These are phyloP conservation scores for Rhytidiadelphus loreus DNA, from an alignment of 225 moss, liverwort and hornwort genomes.

Conservation along the genomic window DNA sequence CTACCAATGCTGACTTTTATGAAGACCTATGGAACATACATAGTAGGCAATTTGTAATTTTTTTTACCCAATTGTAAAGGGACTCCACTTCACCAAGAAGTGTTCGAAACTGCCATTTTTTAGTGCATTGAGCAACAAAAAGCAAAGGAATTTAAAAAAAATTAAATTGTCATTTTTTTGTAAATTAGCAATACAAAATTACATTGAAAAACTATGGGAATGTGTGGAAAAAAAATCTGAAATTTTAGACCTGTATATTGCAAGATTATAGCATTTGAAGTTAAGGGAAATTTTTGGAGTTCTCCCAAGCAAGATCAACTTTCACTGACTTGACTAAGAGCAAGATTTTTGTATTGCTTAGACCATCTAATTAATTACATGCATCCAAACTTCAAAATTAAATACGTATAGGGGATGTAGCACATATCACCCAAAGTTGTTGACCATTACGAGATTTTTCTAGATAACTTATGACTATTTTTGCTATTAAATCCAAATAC, in stretches of 20 bases:
- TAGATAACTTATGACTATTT: background rate
- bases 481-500: background rate
- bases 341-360: background rate
- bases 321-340: background rate
- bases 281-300: rapidly evolving
- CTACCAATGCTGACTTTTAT: background rate
- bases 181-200: background rate
- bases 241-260: background rate
- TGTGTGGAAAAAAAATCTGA: background rate
- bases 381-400: background rate
- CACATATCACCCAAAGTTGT: background rate
- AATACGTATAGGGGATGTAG: too few species aligned
- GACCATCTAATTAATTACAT: background rate
- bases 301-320: background rate
- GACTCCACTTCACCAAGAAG: background rate
- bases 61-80: background rate
- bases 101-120: background rate
- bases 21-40: background rate
- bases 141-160: too few species aligned
- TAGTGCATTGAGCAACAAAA: background rate
- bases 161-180: background rate
- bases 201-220: background rate
- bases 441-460: rapidly evolving
- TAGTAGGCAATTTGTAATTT: background rate
- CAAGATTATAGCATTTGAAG: background rate